These are phyloP conservation scores for Candida berthetii DNA, from an alignment of 805 yeast species.

Conservation along the genomic window DNA sequence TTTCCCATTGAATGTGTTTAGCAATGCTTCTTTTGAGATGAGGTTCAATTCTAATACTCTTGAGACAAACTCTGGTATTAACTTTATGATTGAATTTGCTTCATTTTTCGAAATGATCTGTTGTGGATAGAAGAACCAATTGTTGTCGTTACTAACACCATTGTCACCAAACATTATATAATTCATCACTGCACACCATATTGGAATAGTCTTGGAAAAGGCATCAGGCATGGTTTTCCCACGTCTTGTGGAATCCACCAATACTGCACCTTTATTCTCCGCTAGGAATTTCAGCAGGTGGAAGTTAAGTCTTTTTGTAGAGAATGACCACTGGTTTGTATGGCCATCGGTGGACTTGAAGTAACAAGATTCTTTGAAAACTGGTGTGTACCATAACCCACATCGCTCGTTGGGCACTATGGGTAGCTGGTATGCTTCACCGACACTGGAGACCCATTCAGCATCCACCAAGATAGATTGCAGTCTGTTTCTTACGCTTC, in stretches of 20 bases:
- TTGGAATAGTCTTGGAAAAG: constrained; percentile 78
- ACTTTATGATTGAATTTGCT: constrained; percentile 37
- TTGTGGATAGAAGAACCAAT: constrained; percentile 43
- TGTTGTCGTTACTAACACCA: constrained; percentile 8
- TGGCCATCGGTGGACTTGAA: constrained; percentile 95
- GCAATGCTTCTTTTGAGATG: constrained; percentile 26
- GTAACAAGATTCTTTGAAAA: constrained; percentile 47
- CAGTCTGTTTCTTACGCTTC: constrained; percentile 52
- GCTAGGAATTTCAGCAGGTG: constrained; percentile 53
- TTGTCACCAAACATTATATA: constrained; percentile 36
- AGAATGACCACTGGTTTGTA: constrained; percentile 73
- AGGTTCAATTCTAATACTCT: constrained; percentile 35
- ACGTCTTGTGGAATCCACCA: constrained; percentile 81
- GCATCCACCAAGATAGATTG: constrained; percentile 69
- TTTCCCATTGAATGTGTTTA: constrained; percentile 27
- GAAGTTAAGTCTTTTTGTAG: constrained; percentile 64
- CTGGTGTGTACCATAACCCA: constrained; percentile 77
- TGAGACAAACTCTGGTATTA: constrained; percentile 42
- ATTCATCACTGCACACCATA: constrained; percentile 84
- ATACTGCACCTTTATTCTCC: constrained; percentile 38
- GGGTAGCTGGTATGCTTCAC: constrained; percentile 30
- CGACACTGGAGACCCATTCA: constrained; percentile 38
- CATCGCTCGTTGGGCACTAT: constrained; percentile 76
- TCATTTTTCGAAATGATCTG: constrained; percentile 55
- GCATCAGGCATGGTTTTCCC: constrained; percentile 88